These are phyloP conservation scores for Maudiozyma serrabonitensis DNA, from an alignment of 805 yeast species.

Conservation along the genomic window DNA sequence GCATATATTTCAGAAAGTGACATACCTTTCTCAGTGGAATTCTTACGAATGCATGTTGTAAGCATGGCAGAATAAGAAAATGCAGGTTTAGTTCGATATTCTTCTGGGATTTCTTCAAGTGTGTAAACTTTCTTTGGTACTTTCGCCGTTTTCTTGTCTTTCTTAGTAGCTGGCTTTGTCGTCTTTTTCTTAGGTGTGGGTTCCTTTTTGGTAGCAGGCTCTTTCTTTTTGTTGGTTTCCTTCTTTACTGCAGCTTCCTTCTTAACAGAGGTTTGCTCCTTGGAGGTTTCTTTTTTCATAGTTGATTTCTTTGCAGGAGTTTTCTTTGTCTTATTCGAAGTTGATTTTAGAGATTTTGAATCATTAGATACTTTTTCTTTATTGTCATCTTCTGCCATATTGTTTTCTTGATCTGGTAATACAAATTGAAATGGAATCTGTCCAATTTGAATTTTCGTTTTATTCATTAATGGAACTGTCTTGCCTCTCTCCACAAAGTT, in stretches of 20 bases:
- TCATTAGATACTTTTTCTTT: conserved; percentile 2
- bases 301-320: conserved; percentile 3
- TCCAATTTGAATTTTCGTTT: conserved; percentile 83
- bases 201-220: conserved; percentile 2
- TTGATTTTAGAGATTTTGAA: conserved; percentile 1
- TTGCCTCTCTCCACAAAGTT: conserved; percentile 81
- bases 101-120: conserved; percentile 80
- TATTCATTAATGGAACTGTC: conserved; percentile 78
- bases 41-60: conserved; percentile 63
- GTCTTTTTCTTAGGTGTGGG: conserved; percentile 29
- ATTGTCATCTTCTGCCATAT: conserved; percentile 25
- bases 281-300: background rate
- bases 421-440: conserved; percentile 84
- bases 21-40: conserved; percentile 62
- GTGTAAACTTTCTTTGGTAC: conserved; percentile 56
- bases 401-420: conserved; percentile 55
- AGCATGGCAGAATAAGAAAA: conserved; percentile 74
- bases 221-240: conserved; percentile 6
- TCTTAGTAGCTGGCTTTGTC: conserved; percentile 35
- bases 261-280: conserved; percentile 4
- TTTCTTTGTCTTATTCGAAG: conserved; percentile 9
- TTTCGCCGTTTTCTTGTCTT: conserved; percentile 41
- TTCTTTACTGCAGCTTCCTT: conserved; percentile 2
- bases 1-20: conserved; percentile 77
- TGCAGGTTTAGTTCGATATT: conserved; percentile 75